These are phyloP conservation scores for Agrocybe pediades DNA, from an alignment of 768 basidiomycete species.

Conservation along the genomic window DNA sequence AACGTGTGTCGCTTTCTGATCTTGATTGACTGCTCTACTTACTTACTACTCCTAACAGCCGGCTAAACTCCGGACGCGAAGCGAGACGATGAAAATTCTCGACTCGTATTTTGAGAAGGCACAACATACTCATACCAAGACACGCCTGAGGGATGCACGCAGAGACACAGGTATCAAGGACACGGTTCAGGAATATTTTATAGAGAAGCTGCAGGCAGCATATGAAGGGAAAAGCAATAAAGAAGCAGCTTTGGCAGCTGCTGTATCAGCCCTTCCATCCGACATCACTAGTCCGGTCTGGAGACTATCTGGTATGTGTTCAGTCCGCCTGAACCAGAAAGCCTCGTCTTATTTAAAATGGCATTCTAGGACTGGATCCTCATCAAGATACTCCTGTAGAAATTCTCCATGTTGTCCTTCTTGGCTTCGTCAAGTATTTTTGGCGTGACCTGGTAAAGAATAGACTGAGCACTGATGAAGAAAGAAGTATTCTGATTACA, in stretches of 20 bases:
- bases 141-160: conserved; percentile 14
- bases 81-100: conserved; percentile 18
- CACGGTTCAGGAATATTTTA: conserved; percentile 27
- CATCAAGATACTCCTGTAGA: conserved; percentile 45
- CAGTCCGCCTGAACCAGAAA: neutral
- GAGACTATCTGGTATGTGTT: conserved; percentile 17
- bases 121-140: conserved; percentile 12
- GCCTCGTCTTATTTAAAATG: neutral
- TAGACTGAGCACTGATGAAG: neutral
- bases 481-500: conserved; percentile 14
- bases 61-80: conserved; percentile 9
- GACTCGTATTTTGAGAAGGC: conserved; percentile 19
- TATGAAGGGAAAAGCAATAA: conserved; percentile 12
- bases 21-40: neutral
- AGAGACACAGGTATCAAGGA: conserved; percentile 36
- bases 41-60: conserved; percentile 9
- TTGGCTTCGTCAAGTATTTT: conserved; percentile 50
- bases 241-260: neutral
- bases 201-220: conserved; percentile 20
- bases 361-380: conserved; percentile 36
- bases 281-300: conserved; percentile 34
- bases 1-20: neutral
- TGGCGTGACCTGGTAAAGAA: conserved; percentile 1
- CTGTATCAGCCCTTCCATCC: neutral
- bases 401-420: conserved; percentile 43